Percentiles rank a stretch among this genome's conserved stretches.
These are phyloP conservation scores for Ploettnerulaceae sp. DNA, from an alignment of 2,329 filamentous ascomycete species.

Conservation along the genomic window DNA sequence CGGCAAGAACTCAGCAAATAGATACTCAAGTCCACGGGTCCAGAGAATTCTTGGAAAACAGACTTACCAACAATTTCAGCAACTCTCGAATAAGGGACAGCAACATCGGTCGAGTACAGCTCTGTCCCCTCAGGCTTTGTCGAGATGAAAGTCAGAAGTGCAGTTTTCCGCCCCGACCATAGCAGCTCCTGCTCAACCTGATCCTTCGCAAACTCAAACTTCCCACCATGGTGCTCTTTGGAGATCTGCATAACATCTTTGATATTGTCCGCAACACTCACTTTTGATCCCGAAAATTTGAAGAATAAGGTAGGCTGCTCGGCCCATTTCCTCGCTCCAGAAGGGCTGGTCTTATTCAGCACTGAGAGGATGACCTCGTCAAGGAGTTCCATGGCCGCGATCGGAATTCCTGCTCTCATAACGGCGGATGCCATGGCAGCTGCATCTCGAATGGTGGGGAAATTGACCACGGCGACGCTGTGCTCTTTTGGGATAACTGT, in stretches of 20 bases:
- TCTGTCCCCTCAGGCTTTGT: slow-evolving; percentile 60
- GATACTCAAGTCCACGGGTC: too few relatives aligned
- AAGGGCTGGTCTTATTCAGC: slow-evolving; percentile 67
- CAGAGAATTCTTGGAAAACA: too few relatives aligned
- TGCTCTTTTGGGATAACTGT: slow-evolving; percentile 68
- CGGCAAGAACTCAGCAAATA: too few relatives aligned
- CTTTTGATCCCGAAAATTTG: slow-evolving; percentile 76
- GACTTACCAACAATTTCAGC: slow-evolving; percentile 64
- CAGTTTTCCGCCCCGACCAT: slow-evolving; percentile 78
- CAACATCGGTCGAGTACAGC: slow-evolving; percentile 74
- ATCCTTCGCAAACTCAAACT: slow-evolving; percentile 70
- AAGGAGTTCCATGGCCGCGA: slow-evolving; percentile 61
- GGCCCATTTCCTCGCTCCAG: slow-evolving; percentile 62
- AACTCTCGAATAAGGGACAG: slow-evolving; percentile 69
- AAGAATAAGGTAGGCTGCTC: slow-evolving; percentile 75
- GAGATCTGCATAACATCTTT: slow-evolving; percentile 61
- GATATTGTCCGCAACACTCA: slow-evolving; percentile 71
- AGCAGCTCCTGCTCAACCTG: slow-evolving; percentile 65
- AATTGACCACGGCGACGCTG: slow-evolving; percentile 72
- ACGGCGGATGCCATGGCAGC: slow-evolving; percentile 67
- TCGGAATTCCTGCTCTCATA: slow-evolving; percentile 50
- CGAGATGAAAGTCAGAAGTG: slow-evolving; percentile 73
- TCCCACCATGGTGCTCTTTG: slow-evolving; percentile 54
- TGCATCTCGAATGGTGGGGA: slow-evolving; percentile 69
- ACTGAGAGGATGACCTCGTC: slow-evolving; percentile 81